These are phyloP conservation scores for Coemansia sp. DNA, from an alignment of 192 early-diverging fungal genomes.

Conservation along the genomic window DNA sequence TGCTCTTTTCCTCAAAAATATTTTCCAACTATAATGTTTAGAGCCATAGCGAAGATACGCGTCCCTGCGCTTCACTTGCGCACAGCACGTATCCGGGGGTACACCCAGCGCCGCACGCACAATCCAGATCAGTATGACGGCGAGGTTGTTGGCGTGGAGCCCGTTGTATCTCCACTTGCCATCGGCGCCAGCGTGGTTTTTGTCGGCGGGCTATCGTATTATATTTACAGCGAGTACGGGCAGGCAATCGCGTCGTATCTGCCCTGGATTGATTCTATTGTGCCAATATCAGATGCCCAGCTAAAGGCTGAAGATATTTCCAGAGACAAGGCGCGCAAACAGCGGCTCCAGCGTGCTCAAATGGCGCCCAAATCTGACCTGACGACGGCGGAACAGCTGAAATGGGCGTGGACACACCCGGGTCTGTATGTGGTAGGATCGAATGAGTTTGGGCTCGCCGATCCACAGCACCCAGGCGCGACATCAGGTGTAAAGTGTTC, in stretches of 20 bases:
- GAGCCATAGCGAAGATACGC: neutral
- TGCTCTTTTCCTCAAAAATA: too few species aligned
- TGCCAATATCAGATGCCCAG: neutral
- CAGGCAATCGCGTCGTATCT: conserved; percentile 9
- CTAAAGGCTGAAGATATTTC: conserved; percentile 2
- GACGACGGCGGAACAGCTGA: conserved; percentile 26
- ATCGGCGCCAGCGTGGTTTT: conserved; percentile 21
- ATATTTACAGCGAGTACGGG: conserved; percentile 25
- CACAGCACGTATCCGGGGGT: neutral
- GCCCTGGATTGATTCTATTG: conserved; percentile 10
- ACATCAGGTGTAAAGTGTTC: conserved; percentile 16
- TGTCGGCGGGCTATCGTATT: conserved; percentile 28
- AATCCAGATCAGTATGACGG: conserved; percentile 1
- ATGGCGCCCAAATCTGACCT: conserved; percentile 24
- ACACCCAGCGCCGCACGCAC: neutral
- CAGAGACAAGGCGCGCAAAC: neutral
- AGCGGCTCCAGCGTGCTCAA: conserved; percentile 12
- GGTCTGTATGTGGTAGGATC: conserved; percentile 41
- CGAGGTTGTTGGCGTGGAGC: conserved; percentile 20
- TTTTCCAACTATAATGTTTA: too few species aligned
- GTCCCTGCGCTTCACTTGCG: neutral
- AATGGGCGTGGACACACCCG: conserved; percentile 46
- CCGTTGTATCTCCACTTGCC: conserved; percentile 28
- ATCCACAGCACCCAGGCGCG: conserved; percentile 24
- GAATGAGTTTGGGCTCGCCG: conserved; percentile 33